Evolutionary conservation across 2,329 filamentous ascomycete species (phyloP), one percentile per base, ranked within the genome.

Genomic region (Pseudocercospora fuligena): DNA sequence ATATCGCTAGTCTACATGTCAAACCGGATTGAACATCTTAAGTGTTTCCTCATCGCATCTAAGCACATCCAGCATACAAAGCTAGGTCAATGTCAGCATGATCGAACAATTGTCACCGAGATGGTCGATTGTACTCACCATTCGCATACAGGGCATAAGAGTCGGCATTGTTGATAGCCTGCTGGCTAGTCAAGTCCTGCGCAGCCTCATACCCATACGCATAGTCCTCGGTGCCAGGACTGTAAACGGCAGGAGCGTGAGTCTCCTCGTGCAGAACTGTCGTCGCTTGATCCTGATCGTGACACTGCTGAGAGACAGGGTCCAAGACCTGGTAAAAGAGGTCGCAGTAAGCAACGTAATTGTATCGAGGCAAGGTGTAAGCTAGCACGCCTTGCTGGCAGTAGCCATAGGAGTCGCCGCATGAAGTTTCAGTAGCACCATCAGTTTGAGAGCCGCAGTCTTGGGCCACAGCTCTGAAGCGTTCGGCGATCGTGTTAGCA

Each of bases 221-320:
- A 61, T 84, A 80, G 73, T 91, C 89, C 1, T 83, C 76, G 1
- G 88, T 90, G 8, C 87, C 86, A 64, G 86, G 86, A 68, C 70
- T 76, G 67, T 79, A 83, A 12, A 85, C 81, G 78, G 79, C 82
- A 74, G 84, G 78, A n/a, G 84, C 82, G 74, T 91, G 89, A 8
- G 89, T 90, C 70, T 84, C 81, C 81, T 92, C 89, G 73, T 92
- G 89, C 14, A 92, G 77, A 33, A 84, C 84, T 14, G 89, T 90
- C 11, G 85, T 89, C 2, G 86, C 87, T 56, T 89, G 87, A 74
- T 90, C 89, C 78, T 91, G 89, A 2, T 73, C 83, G 74, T 90
- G 87, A 80, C 89, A 92, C 1, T 75, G 78, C 8, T 71, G 72
- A 8, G 84, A 79, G 31, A 87, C 66, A 1, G 82, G 80, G 0